Conservation (phyloP, 768 basidiomycete genomes). For the Hypholoma fasciculare region DNA sequence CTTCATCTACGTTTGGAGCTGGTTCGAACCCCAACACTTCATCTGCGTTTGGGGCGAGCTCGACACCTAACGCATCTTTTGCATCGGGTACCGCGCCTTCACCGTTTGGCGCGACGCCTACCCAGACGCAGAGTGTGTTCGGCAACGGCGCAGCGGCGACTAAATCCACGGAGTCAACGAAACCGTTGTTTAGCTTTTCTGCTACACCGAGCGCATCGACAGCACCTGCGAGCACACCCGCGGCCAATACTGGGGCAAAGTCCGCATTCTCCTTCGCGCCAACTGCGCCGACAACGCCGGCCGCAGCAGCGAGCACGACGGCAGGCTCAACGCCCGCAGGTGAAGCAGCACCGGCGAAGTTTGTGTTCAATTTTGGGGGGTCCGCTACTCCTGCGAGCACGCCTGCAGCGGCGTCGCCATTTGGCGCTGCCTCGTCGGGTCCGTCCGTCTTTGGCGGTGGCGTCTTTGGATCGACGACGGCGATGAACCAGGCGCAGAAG, state of each 20-base stretch:
- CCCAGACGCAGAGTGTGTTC: conserved; percentile 15
- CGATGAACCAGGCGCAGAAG: conserved; percentile 2
- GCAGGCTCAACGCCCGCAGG: background rate
- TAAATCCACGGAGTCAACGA: conserved; percentile 9
- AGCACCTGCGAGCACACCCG: background rate
- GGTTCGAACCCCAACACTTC: background rate
- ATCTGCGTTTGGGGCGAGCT: conserved; percentile 10
- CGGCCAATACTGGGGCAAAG: background rate
- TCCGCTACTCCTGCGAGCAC: conserved; percentile 10
- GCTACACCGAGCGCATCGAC: background rate
- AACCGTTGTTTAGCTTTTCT: conserved; percentile 10
- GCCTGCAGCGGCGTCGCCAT: conserved; percentile 28
- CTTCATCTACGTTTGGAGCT: conserved; percentile 10
- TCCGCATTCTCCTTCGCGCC: conserved; percentile 16
- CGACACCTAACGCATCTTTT: background rate
- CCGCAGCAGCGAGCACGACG: background rate
- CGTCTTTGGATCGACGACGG: conserved; percentile 1
- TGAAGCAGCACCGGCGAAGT: conserved; percentile 5
- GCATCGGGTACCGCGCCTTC: conserved; percentile 8
- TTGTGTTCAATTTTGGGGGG: conserved; percentile 21
- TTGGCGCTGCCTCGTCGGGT: conserved; percentile 15
- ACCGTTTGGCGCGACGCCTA: conserved; percentile 20
- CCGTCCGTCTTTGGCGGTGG: conserved; percentile 3
- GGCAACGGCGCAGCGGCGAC: conserved; percentile 5
- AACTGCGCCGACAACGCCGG: background rate